Evolutionary conservation across 2,329 filamentous ascomycete genomes (phyloP).

Genomic region (Domatiomyces globalis): DNA sequence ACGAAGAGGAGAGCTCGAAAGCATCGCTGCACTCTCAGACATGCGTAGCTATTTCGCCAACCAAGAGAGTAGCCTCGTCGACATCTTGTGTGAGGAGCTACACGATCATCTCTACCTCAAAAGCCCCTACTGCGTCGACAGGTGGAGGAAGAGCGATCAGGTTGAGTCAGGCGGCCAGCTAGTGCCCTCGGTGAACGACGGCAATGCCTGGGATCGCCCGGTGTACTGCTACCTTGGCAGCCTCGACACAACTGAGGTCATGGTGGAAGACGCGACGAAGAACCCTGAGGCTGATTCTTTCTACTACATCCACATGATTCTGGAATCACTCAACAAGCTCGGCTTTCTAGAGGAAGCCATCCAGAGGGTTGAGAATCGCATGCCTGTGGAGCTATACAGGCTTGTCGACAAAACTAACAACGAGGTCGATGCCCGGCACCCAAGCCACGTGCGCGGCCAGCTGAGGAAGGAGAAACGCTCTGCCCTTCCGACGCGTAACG

Average conservation of each 20-base stretch:
- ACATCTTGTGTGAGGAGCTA: conserved; percentile 92
- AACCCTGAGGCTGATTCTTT: conserved; percentile 95
- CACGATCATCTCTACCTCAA: conserved; percentile 97
- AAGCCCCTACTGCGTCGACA: conserved; percentile 89
- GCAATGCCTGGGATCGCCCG: conserved; percentile 36
- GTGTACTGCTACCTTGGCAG: conserved; percentile 44
- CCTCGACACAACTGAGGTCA: conserved; percentile 40
- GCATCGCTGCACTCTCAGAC: conserved; percentile 77
- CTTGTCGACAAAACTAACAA: conserved; percentile 91
- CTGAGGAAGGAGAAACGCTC: conserved; percentile 34
- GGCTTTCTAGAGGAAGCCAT: conserved; percentile 73
- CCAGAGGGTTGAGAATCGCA: conserved; percentile 77
- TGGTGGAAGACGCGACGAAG: conserved; percentile 76
- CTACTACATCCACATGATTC: conserved; percentile 72
- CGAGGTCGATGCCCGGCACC: conserved; percentile 84
- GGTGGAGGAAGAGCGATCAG: conserved; percentile 54
- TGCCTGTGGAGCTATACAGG: conserved; percentile 84
- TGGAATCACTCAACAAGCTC: conserved; percentile 82
- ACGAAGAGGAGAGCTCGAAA: conserved; percentile 74
- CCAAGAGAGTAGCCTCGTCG: conserved; percentile 80
- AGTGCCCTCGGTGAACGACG: conserved; percentile 4
- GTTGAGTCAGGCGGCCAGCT: neutral
- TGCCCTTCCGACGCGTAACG: conserved; percentile 54
- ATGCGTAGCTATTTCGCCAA: conserved; percentile 78
- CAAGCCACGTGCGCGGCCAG: conserved; percentile 51